A percentile compares a stretch with the other conserved stretches of the same genome.
Conservation (phyloP, 148 eudicot genomes). For the Suaeda aralocaspica region DNA sequence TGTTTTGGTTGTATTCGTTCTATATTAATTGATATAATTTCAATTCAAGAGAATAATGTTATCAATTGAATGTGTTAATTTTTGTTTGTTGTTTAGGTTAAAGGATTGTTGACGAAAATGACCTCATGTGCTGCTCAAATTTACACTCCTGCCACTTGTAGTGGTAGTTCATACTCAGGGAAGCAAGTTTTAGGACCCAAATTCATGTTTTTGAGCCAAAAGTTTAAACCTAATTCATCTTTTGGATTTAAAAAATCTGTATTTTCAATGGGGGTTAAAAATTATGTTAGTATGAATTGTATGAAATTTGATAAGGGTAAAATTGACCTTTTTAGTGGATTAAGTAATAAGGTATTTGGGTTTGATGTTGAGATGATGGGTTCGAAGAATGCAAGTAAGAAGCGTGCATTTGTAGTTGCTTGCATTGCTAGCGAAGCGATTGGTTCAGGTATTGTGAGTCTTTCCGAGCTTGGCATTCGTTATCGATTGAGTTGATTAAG, state of each 20-base stretch:
- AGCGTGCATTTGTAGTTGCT: slow-evolving; percentile 11
- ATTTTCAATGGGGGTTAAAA: background rate
- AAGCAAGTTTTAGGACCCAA: slow-evolving; percentile 20
- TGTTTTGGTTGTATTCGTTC: too few relatives aligned
- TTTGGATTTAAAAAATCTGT: slow-evolving; percentile 1
- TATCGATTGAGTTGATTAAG: background rate
- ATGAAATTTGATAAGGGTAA: background rate
- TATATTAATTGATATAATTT: too few relatives aligned
- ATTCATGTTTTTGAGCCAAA: slow-evolving; percentile 6
- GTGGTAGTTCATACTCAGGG: slow-evolving; percentile 11
- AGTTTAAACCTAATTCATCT: slow-evolving; percentile 3
- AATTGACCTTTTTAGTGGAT: slow-evolving; percentile 9
- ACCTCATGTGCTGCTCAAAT: slow-evolving; percentile 17
- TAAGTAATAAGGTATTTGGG: slow-evolving; percentile 5
- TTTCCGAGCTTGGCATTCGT: background rate
- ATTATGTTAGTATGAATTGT: background rate
- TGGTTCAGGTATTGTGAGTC: slow-evolving; percentile 14
- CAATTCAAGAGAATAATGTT: too few relatives aligned
- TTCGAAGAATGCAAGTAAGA: background rate
- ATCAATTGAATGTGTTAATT: too few relatives aligned
- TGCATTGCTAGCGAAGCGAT: slow-evolving; percentile 22
- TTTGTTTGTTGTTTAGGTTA: too few relatives aligned
- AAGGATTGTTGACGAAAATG: slow-evolving; percentile 20
- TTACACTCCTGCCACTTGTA: slow-evolving; percentile 11
- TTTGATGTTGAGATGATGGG: slow-evolving; percentile 13